Evolutionary conservation across 495 filamentous ascomycete species (phyloP), one percentile per base, ranked within the genome.

Genomic region (Aspergillus olivimuriae): DNA sequence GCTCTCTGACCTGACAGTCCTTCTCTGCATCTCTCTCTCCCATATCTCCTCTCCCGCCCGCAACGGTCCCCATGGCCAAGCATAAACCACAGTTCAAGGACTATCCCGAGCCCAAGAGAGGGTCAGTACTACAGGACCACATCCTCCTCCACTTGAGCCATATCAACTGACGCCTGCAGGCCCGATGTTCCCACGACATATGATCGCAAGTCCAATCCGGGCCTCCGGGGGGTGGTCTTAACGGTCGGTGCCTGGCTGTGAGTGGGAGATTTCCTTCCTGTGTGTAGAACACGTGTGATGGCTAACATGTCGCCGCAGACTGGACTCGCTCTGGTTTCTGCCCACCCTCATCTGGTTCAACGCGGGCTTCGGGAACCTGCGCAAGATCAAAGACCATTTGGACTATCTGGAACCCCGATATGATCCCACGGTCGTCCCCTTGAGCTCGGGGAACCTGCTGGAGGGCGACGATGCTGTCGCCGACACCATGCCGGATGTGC

Each of bases 371-470:
- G 69, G 62, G 24, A 45, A 50, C n/a, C 60, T 84, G 19, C 74
- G 73, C 20, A 50, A 66, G 19, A 60, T 78, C 4, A 24, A 40
- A 1, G 69, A 66, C 30, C 63, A 46, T 33, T 11, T 89, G 7
- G 65, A 77, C 1, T 36, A 61, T 12, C 73, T 76, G 46, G 61
- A 70, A 8, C 70, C 77, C 2, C 69, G 80, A 44, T 86, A 75
- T 53, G 83, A 86, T 47, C 86, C 87, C 12, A 80, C 82, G 11
- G 85, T 90, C 9, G 79, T 83, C 31, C 83, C 82, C 8, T 50
- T 80, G 21, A 23, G 8, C 17, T 18, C 20, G 0, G 21, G 22
- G 12, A 17, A 38, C 17, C 18, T 6, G 7, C n/a, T 20, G 20
- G 14, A 19, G 14, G 33, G 4, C 18, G 32, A 28, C 21, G 16